phyloP scores from a whole-genome alignment of 108 stramenopile genomes.

The Conticribra weissflogii region DNA sequence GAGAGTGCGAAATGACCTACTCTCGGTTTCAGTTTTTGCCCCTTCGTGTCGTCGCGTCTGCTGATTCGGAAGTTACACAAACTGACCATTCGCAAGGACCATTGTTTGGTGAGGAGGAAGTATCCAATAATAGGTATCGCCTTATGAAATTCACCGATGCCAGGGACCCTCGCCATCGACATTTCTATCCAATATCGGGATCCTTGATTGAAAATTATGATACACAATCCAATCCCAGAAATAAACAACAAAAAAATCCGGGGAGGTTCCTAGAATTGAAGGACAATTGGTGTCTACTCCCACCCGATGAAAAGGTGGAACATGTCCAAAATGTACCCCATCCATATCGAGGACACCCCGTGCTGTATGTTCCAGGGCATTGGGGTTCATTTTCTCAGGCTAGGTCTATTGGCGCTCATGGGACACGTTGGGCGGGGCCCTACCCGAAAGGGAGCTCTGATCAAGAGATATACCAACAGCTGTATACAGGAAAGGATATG shows the following conservation, averaged over 20 bases:
- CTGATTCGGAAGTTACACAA: slow-evolving; percentile 9
- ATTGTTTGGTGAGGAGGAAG: too few relatives aligned
- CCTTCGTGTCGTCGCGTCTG: slow-evolving; percentile 28
- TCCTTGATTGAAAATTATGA: slow-evolving; percentile 31
- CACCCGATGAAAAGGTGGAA: slow-evolving; percentile 3
- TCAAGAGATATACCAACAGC: slow-evolving; percentile 35
- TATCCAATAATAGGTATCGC: slow-evolving; percentile 37
- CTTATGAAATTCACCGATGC: slow-evolving; percentile 77
- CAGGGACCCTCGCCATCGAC: slow-evolving; percentile 64
- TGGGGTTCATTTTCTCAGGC: slow-evolving; percentile 78
- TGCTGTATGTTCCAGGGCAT: slow-evolving; percentile 84
- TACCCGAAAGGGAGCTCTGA: slow-evolving; percentile 6
- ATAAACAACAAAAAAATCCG: slow-evolving; percentile 6
- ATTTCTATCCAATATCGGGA: slow-evolving; percentile 36
- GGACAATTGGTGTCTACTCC: slow-evolving; percentile 43
- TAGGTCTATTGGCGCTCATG: slow-evolving; percentile 82
- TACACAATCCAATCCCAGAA: slow-evolving; percentile 12
- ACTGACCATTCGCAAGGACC: too few relatives aligned
- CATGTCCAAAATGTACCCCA: slow-evolving; percentile 22
- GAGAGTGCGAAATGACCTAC: slow-evolving; percentile 84
- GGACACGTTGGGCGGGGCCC: slow-evolving; percentile 61
- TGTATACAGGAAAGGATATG: slow-evolving; percentile 25
- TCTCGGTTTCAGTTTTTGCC: slow-evolving; percentile 47
- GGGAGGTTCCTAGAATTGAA: slow-evolving; percentile 33
- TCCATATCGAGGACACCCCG: slow-evolving; percentile 48